Base-by-base conservation (phyloP, 2,329 filamentous ascomycete genomes). In the Verticillium albo-atrum region DNA sequence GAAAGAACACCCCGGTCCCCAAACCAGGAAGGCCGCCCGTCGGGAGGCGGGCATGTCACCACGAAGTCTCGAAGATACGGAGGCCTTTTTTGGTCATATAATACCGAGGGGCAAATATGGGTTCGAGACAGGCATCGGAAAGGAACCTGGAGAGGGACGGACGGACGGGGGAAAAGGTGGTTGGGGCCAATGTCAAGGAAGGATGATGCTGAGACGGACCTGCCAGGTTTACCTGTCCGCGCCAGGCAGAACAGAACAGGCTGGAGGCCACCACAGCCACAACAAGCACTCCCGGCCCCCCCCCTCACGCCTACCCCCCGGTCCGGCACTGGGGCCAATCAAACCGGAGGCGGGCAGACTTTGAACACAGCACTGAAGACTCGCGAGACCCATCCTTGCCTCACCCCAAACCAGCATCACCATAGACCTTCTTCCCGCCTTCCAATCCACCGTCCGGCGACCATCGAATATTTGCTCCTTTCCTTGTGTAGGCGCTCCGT, bases 301-400 rank as follows among this genome's bases (percentile, higher is more conserved):
- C 30, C 37, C 42, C 42, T 47, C 42, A 47, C 20, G 42, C n/a
- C 20, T 25, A 9, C 17, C 20, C 54, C 54, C 54, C 15, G 37
- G 34, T 14, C 34, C 20, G 34, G 26, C 32, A 23, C 17, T 42
- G 60, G 30, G 59, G 64, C 77, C 73, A 75, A 76, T 75, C 69
- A 74, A 58, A 58, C 52, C 25, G 28, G 64, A 61, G 66, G 66
- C 71, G 68, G 72, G 74, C 71, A 71, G 70, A 72, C 71, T 71
- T 72, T 71, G 68, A 56, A 69, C 59, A 58, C 55, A 60, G 55
- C 30, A 37, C 34, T 35, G 42, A 47, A 42, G 34, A 26, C 23
- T 56, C 54, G 37, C 54, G 54, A 56, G 47, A 57, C 42, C 42
- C 37, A 51, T 57, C 55, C 54, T 56, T 35, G 54, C 54, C 54